Evolutionary conservation across 2,329 filamentous ascomycete genomes (phyloP), one percentile per base, ranked within the genome.

Genomic region (Talaromyces sp.): DNA sequence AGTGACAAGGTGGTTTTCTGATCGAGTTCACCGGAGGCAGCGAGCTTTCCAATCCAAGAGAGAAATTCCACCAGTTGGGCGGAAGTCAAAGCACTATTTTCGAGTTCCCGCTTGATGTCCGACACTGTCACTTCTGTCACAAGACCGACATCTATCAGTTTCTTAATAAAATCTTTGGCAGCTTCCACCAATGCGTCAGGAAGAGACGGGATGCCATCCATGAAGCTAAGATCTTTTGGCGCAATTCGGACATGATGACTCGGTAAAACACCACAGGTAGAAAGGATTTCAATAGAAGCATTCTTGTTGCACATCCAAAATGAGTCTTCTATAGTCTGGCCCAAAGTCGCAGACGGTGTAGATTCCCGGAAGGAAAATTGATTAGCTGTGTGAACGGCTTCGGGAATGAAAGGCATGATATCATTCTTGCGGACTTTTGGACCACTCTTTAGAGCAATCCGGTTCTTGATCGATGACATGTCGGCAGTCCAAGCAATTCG

Each of bases 221-320:
- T 87, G 73, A 99, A 99, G 70, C 85, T 88, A 47, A 90, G 77
- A 49, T 89, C 86, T 82, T 81, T 91, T 75, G 74, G 90, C 80
- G 75, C 90, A 70, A 96, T 85, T 39, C 95, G 90, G 41, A 97
- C 92, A 70, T 90, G 86, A 13, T 90, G 87, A 41, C 91, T 96
- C n/a, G 90, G 87, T 62, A 97, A 83, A 7, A 99, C 89, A 64
- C 96, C 96, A 66, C 89, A 87, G 22, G 90, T 96, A 1, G 93
- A 97, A 69, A 96, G 88, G 7, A 97, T 86, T 72, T 97, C 93
- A 65, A 98, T 92, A 0, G 87, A 89, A 2, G 92, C 88, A 68
- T 89, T 90, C 74, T 87, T 89, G 73, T 91, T 95, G 68, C 92
- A 93, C 41, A 88, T 96, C 95, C 95, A 99, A 75, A 99, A 99